A percentile compares a stretch with the other conserved stretches of the same genome.
Conservation (phyloP, 441 rosid genomes). For the Breynia disticha region DNA sequence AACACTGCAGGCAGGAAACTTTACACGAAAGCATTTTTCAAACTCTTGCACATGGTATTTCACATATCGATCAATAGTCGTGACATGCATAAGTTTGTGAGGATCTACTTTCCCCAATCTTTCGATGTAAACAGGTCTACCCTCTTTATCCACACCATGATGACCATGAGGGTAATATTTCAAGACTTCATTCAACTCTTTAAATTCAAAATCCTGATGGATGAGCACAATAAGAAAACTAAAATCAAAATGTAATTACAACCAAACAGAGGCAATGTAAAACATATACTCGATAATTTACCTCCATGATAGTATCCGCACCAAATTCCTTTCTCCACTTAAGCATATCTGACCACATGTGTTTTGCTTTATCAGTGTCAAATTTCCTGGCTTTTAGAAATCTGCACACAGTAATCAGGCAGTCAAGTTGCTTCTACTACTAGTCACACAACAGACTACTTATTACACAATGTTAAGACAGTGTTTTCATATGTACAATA, state of each 20-base stretch:
- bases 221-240: slow-evolving; percentile 10
- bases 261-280: slow-evolving; percentile 5
- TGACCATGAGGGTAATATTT: slow-evolving; percentile 86
- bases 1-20: slow-evolving; percentile 91
- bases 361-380: slow-evolving; percentile 91
- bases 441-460: too few species aligned
- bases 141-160: slow-evolving; percentile 98
- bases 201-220: slow-evolving; percentile 67
- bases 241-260: neutral
- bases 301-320: slow-evolving; percentile 77
- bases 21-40: slow-evolving; percentile 68
- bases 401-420: slow-evolving; percentile 23
- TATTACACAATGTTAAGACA: too few species aligned
- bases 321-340: slow-evolving; percentile 97
- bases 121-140: slow-evolving; percentile 89
- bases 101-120: slow-evolving; percentile 92
- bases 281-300: slow-evolving; percentile 18
- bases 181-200: slow-evolving; percentile 71
- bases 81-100: slow-evolving; percentile 84
- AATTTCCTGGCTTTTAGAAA: slow-evolving; percentile 95
- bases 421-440: too few species aligned
- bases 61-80: slow-evolving; percentile 78
- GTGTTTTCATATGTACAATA: too few species aligned
- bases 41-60: slow-evolving; percentile 92
- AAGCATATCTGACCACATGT: slow-evolving; percentile 99